Conservation (phyloP, 2,329 filamentous ascomycete genomes). For the Fusarium piperis region DNA sequence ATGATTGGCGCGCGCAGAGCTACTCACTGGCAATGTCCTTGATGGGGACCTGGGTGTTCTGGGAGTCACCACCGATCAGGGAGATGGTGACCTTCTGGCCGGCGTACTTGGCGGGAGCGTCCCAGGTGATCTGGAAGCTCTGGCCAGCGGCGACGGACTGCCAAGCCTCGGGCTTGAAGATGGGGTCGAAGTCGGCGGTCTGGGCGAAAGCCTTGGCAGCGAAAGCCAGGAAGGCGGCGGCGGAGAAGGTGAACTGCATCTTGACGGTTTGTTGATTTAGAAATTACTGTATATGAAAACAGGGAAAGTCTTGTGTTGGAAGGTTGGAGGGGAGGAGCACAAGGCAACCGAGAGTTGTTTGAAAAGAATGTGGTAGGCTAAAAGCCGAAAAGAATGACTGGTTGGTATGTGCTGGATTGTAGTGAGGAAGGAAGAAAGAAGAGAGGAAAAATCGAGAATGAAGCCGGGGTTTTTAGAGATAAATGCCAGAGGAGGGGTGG, state of each 20-base stretch:
- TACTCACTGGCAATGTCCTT: slow-evolving; percentile 62
- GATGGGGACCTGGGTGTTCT: slow-evolving; percentile 53
- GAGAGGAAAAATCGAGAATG: slow-evolving; percentile 25
- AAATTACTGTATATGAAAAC: slow-evolving; percentile 32
- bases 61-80: slow-evolving; percentile 63
- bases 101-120: slow-evolving; percentile 51
- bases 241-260: slow-evolving; percentile 63
- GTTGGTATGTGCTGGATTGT: slow-evolving; percentile 38
- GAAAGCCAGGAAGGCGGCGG: slow-evolving; percentile 62
- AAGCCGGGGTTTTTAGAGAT: slow-evolving; percentile 31
- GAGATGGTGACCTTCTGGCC: slow-evolving; percentile 60
- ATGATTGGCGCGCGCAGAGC: too few species aligned
- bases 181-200: slow-evolving; percentile 64
- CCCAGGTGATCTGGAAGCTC: slow-evolving; percentile 63
- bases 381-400: slow-evolving; percentile 46
- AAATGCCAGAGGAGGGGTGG: slow-evolving; percentile 37
- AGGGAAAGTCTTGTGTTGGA: slow-evolving; percentile 29
- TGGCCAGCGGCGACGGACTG: slow-evolving; percentile 59
- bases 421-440: slow-evolving; percentile 30
- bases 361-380: slow-evolving; percentile 47
- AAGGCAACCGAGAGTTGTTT: slow-evolving; percentile 28
- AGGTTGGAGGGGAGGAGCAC: slow-evolving; percentile 21
- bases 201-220: slow-evolving; percentile 62
- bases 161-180: slow-evolving; percentile 57
- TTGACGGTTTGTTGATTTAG: slow-evolving; percentile 49